Evolutionary conservation across 305 asterid genomes (phyloP).

Genomic region (Solanum chacoense): DNA sequence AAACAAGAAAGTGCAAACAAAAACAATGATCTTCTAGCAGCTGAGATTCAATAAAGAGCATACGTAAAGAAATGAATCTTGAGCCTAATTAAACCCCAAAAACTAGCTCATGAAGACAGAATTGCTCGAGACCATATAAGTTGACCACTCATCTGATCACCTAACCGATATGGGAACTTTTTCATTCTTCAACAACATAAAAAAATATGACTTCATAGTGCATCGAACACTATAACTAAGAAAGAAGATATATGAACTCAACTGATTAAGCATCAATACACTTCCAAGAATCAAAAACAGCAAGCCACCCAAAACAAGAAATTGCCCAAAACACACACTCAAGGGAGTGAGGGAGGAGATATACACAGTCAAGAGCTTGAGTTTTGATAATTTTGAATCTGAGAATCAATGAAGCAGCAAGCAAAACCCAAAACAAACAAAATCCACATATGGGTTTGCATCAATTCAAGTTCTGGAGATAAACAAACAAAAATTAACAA

Average conservation of each 20-base stretch:
- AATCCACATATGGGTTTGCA: neutral
- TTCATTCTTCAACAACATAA: neutral
- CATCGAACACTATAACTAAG: neutral
- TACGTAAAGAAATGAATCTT: neutral
- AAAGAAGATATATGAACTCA: neutral
- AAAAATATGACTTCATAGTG: neutral
- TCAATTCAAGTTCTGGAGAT: neutral
- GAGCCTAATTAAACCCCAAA: neutral
- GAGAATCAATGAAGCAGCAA: neutral
- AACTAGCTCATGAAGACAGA: neutral
- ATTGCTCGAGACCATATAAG: neutral
- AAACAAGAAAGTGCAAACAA: neutral
- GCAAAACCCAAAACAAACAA: neutral
- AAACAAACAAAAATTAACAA: neutral
- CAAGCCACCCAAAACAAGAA: neutral
- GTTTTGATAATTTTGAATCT: neutral
- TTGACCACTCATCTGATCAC: neutral
- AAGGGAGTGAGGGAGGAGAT: neutral
- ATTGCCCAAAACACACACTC: neutral
- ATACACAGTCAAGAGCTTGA: neutral
- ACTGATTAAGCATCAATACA: neutral
- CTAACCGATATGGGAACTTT: neutral
- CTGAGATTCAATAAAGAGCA: neutral
- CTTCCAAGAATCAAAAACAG: neutral
- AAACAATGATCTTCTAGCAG: neutral